These are phyloP conservation scores for Xylaria castorea DNA, from an alignment of 495 filamentous ascomycete genomes.

Conservation along the genomic window DNA sequence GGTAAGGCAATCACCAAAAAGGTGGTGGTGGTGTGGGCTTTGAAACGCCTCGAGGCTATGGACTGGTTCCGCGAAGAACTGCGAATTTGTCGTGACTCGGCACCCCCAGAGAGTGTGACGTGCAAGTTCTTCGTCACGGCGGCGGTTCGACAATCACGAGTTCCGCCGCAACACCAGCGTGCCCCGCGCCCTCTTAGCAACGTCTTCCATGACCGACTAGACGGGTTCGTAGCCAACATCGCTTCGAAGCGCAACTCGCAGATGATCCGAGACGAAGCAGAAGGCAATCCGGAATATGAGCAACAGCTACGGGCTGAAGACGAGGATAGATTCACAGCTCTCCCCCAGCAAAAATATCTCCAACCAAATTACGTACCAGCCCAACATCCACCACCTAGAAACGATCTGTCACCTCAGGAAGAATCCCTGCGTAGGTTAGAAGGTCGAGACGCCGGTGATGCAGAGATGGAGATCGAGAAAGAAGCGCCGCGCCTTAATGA, in stretches of 20 bases:
- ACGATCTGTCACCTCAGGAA: conserved; percentile 45
- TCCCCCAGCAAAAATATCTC: conserved; percentile 69
- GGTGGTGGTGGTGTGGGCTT: conserved; percentile 88
- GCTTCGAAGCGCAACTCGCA: conserved; percentile 82
- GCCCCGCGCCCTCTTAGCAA: conserved; percentile 67
- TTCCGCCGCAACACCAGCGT: conserved; percentile 50
- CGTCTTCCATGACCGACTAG: conserved; percentile 80
- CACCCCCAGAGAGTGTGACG: conserved; percentile 81
- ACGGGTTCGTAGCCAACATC: conserved; percentile 80
- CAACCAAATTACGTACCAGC: conserved; percentile 58
- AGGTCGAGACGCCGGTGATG: conserved; percentile 43
- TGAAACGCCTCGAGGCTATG: conserved; percentile 89
- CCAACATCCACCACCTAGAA: conserved; percentile 48
- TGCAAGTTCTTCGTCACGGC: conserved; percentile 95
- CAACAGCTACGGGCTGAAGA: conserved; percentile 83
- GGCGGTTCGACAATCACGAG: conserved; percentile 60
- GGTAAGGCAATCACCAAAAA: conserved; percentile 90
- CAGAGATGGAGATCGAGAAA: conserved; percentile 29
- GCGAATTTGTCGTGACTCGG: conserved; percentile 83
- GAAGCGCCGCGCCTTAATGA: conserved; percentile 24
- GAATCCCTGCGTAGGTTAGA: conserved; percentile 53
- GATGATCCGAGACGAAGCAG: conserved; percentile 79
- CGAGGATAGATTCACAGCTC: conserved; percentile 80
- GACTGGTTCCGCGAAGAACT: conserved; percentile 98
- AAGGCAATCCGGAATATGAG: conserved; percentile 78